A percentile compares a stretch with the other conserved stretches of the same genome.
Conservation (phyloP, 1,284 basidiomycete species). For the Laetiporus sulphureus region DNA sequence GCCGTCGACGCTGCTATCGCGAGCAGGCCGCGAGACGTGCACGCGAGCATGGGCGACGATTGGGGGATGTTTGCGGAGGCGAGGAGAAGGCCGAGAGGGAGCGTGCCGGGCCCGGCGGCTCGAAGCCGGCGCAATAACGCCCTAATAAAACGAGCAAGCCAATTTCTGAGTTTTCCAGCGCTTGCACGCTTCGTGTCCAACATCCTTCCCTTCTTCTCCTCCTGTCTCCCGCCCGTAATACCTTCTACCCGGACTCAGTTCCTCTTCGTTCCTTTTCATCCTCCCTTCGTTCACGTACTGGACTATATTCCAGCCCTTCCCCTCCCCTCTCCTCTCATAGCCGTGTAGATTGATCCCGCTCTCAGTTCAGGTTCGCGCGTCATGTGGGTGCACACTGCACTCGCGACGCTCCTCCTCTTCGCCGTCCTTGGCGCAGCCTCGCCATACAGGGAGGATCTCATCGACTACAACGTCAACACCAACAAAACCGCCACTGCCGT, state of each 20-base stretch:
- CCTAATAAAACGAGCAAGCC: slow-evolving; percentile 25
- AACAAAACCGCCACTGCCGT: slow-evolving; percentile 70
- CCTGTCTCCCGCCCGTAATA: slow-evolving; percentile 13
- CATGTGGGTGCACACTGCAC: slow-evolving; percentile 26
- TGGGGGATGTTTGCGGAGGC: neutral
- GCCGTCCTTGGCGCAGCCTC: slow-evolving; percentile 35
- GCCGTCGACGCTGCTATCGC: too few relatives aligned
- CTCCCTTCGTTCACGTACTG: slow-evolving; percentile 4
- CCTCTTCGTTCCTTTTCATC: slow-evolving; percentile 17
- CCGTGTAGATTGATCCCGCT: slow-evolving; percentile 8
- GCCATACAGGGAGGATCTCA: slow-evolving; percentile 72
- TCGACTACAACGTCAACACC: slow-evolving; percentile 79
- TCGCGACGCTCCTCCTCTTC: slow-evolving; percentile 23
- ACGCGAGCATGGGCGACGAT: neutral
- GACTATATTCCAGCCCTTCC: slow-evolving; percentile 1
- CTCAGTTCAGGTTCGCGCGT: slow-evolving; percentile 16
- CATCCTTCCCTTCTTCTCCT: slow-evolving; percentile 15
- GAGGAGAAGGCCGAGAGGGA: neutral
- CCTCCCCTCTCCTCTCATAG: neutral
- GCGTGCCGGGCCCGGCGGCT: slow-evolving; percentile 16
- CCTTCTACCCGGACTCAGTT: slow-evolving; percentile 11
- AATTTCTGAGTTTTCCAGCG: slow-evolving; percentile 15
- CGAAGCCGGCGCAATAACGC: slow-evolving; percentile 15
- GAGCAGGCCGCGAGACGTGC: too few relatives aligned
- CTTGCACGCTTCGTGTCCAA: slow-evolving; percentile 18